Base-by-base conservation (phyloP, 306 rosid genomes). In the Trichosanthes truncata region DNA sequence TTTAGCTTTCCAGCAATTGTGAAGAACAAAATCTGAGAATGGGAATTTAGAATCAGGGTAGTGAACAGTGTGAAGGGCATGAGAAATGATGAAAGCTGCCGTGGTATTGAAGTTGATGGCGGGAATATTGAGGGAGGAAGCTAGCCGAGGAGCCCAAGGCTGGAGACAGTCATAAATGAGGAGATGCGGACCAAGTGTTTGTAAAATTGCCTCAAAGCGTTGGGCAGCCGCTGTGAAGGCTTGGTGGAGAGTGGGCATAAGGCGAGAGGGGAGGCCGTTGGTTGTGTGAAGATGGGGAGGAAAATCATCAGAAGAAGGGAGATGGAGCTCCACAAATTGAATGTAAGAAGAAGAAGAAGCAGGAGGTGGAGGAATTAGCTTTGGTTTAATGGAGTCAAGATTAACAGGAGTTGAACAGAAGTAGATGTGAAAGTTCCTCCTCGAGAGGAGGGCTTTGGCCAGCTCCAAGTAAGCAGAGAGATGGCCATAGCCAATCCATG, bases 131-230 rank as follows among this genome's bases (percentile, higher is more conserved):
- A 38, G 78, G 3, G 62, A 74, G 18, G 63, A 78, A 9, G 88
- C 86, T 0, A 74, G 6, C 0, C 26, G 33, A 2, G 84, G 84
- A 4, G 86, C 89, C 86, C 86, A 83, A 0, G 80, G 83, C 11
- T 80, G 86, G 31, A 85, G 55, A 66, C 43, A 73, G 76, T 81
- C 88, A 41, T 83, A 83, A 0, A 86, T 78, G 29, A 86, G 74
- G 69, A 86, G 63, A 73, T 81, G 81, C 1, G 83, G 86, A n/a
- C 20, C 3, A 13, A 82, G 62, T 60, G 46, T 46, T 38, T 66
- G 60, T 35, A 83, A 49, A n/a, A 85, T 62, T 46, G 46, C n/a
- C 60, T 76, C 62, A 35, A 83, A 83, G 56, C 10, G 14, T 1
- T 75, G 71, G 38, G 81, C 79, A 10, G 84, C 65, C 81, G 76